Percentiles rank a stretch among this genome's conserved stretches.
phyloP scores from a whole-genome alignment of 495 filamentous ascomycete species.

The Neurospora sp. region DNA sequence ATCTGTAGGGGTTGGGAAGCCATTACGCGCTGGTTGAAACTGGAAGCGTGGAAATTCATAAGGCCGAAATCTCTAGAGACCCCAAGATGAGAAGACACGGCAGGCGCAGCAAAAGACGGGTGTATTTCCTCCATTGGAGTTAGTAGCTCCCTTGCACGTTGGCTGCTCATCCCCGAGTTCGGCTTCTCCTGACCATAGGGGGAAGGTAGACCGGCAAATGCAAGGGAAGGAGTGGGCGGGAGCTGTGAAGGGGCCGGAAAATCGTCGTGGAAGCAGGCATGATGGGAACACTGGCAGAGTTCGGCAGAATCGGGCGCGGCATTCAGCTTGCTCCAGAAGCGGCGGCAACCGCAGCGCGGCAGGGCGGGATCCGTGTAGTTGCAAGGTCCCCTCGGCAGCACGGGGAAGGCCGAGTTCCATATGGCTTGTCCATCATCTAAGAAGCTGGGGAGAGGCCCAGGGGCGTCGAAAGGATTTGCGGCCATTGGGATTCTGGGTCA shows the following conservation, averaged over 20 bases:
- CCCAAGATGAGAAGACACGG: conserved; percentile 20
- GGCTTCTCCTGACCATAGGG: conserved; percentile 34
- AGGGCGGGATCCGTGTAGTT: conserved; percentile 48
- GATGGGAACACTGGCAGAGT: conserved; percentile 61
- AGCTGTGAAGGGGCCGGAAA: conserved; percentile 17
- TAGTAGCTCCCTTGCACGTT: conserved; percentile 23
- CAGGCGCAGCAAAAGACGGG: conserved; percentile 17
- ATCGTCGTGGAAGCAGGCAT: conserved; percentile 61
- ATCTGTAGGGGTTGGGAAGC: conserved; percentile 9
- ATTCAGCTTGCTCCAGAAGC: conserved; percentile 48
- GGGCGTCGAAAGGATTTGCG: conserved; percentile 31
- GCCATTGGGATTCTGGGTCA: conserved; percentile 34
- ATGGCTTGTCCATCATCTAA: conserved; percentile 27
- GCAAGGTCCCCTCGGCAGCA: conserved; percentile 47
- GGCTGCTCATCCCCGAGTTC: conserved; percentile 20
- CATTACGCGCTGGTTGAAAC: conserved; percentile 7
- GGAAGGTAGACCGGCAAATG: conserved; percentile 6
- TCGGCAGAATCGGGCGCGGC: conserved; percentile 23
- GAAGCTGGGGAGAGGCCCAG: conserved; percentile 31
- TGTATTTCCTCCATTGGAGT: conserved; percentile 33
- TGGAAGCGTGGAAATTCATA: conserved; percentile 18
- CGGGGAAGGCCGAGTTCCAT: conserved; percentile 13
- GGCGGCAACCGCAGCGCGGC: conserved; percentile 52
- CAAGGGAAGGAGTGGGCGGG: conserved; percentile 8
- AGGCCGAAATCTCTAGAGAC: conserved; percentile 25